A percentile compares a stretch with the other conserved stretches of the same genome.
These are phyloP conservation scores for Picea abies DNA, from an alignment of 83 land plant genomes.

Conservation along the genomic window DNA sequence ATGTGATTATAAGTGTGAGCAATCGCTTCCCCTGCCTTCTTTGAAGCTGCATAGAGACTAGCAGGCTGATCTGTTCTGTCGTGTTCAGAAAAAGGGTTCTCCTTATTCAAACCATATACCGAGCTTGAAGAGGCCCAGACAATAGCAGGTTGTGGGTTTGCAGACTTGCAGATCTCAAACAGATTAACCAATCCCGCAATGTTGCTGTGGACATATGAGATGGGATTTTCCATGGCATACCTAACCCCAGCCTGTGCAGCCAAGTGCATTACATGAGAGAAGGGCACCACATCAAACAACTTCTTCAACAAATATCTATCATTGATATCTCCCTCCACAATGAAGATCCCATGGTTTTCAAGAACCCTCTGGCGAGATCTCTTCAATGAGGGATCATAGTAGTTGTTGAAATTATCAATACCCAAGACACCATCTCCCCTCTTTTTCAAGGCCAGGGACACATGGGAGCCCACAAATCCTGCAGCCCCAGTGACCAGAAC, in stretches of 20 bases:
- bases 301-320: slow-evolving; percentile 29
- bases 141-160: slow-evolving; percentile 47
- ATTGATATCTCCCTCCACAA: slow-evolving; percentile 61
- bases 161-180: slow-evolving; percentile 46
- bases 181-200: slow-evolving; percentile 47
- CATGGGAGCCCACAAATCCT: slow-evolving; percentile 59
- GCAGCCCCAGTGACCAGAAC: slow-evolving; percentile 63
- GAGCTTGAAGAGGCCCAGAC: slow-evolving; percentile 64
- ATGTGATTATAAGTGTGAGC: slow-evolving; percentile 68
- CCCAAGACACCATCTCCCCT: slow-evolving; percentile 61
- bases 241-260: slow-evolving; percentile 63
- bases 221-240: slow-evolving; percentile 49
- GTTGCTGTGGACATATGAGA: slow-evolving; percentile 51
- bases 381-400: slow-evolving; percentile 53
- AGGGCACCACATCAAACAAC: slow-evolving; percentile 47
- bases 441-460: slow-evolving; percentile 35
- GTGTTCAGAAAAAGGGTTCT: slow-evolving; percentile 56
- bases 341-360: slow-evolving; percentile 27
- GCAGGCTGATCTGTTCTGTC: slow-evolving; percentile 66
- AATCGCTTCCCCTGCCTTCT: slow-evolving; percentile 67
- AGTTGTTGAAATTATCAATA: slow-evolving; percentile 58
- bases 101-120: slow-evolving; percentile 58
- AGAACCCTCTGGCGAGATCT: slow-evolving; percentile 33
- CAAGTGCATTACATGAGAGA: slow-evolving; percentile 58
- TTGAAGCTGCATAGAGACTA: slow-evolving; percentile 69